phyloP scores from a whole-genome alignment of 805 yeast species.

The Grigorovia jiainica region DNA sequence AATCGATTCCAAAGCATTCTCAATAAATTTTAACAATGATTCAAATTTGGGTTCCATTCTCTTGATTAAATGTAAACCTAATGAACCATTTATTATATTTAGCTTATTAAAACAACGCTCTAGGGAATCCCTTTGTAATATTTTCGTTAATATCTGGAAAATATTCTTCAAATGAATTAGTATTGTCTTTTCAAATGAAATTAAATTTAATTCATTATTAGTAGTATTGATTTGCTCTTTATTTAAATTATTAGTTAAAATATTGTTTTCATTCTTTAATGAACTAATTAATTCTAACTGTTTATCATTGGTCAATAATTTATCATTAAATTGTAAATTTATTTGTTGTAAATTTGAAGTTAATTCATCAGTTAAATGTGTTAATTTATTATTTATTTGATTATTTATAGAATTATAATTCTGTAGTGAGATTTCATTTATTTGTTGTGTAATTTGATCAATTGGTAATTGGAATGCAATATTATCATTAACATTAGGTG shows the following conservation, averaged over 20 bases:
- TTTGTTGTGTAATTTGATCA: neutral
- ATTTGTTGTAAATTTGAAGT: neutral
- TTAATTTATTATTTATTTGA: neutral
- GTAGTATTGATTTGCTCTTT: no score
- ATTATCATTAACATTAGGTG: no score
- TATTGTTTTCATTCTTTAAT: neutral
- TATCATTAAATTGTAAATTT: constrained; percentile 9
- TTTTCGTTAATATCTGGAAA: constrained; percentile 41
- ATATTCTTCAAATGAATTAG: constrained; percentile 40
- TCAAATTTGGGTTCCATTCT: constrained; percentile 28
- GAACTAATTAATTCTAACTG: neutral
- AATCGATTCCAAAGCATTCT: constrained; percentile 51
- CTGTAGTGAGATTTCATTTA: neutral
- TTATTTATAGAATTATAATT: neutral
- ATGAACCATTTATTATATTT: constrained; percentile 27
- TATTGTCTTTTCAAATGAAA: constrained; percentile 26
- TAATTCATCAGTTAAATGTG: neutral
- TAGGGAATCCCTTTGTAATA: constrained; percentile 50
- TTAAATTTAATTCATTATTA: neutral
- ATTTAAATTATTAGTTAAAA: neutral
- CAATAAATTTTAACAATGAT: constrained; percentile 44
- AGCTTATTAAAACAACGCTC: constrained; percentile 49
- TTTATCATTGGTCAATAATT: constrained; percentile 14
- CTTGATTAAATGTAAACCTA: constrained; percentile 17
- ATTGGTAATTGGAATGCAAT: no score